Evolutionary conservation across 1,284 basidiomycete genomes (phyloP).

Genomic region (Cryptococcus wingfieldii): DNA sequence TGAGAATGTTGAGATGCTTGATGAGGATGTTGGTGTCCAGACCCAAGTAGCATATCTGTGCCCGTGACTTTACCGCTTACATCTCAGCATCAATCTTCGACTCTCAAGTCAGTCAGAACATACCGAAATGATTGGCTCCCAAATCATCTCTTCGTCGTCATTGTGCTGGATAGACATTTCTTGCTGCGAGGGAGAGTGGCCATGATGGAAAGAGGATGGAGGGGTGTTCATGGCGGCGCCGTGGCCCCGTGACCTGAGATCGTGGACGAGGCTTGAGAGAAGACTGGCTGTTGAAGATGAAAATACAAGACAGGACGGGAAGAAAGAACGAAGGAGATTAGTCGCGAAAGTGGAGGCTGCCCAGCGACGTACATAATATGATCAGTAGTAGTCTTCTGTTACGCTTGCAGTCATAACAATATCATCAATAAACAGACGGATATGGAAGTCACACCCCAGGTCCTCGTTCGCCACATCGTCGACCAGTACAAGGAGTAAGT

Average conservation of each 20-base stretch:
- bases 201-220: neutral
- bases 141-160: conserved; percentile 3
- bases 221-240: neutral
- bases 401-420: too few species aligned
- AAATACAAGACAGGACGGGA: neutral
- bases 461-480: conserved; percentile 12
- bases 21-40: conserved; percentile 42
- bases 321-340: too few species aligned
- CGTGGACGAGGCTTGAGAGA: too few species aligned
- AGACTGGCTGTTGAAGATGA: neutral
- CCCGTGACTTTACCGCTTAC: neutral
- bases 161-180: neutral
- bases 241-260: too few species aligned
- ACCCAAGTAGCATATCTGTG: conserved; percentile 19
- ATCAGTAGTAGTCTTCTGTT: too few species aligned
- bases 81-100: neutral
- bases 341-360: neutral
- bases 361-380: neutral
- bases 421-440: neutral
- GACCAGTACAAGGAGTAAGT: conserved; percentile 13
- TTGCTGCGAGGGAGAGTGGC: neutral
- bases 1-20: conserved; percentile 20
- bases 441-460: conserved; percentile 11
- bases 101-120: neutral
- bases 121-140: conserved; percentile 2